Base-by-base conservation (phyloP, 2,329 filamentous ascomycete species). In the Aspergillus sclerotialis region DNA sequence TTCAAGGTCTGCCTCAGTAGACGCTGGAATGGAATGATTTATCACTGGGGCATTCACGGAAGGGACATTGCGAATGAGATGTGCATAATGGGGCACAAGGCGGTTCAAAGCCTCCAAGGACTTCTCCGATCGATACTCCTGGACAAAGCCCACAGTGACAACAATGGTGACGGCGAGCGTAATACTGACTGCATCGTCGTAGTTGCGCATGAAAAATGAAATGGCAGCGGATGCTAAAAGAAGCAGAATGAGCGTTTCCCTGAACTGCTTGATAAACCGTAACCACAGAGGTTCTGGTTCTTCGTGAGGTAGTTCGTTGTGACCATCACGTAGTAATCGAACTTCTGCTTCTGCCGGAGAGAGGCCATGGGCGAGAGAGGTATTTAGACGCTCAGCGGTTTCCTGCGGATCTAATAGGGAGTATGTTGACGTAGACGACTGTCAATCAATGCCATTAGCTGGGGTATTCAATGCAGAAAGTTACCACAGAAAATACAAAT, bases 71-170 rank as follows among this genome's bases (percentile, higher is more conserved):
- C 93, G 81, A 40, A 98, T 86, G n/a, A 96, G 71, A 64, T 98
- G 89, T 18, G 93, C 92, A 58, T 89, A 87, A 58, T 96, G 93
- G 17, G 92, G 93, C 0, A 98, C 90, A 16, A 98, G 69, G 50
- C 92, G 86, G 55, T 84, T 95, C 48, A 98, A 69, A 13, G 92
- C 92, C 62, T 98, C 92, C 46, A 98, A 79, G 3, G 90, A 96
- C 63, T 98, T 93, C 59, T 98, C 92, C 6, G 92, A 96, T 39
- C 92, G 76, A 60, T 98, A 98, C 64, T 98, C 92, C 58, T 98
- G 92, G 33, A 96, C 79, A 50, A 98, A 98, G 2, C 90, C 92
- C 27, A 98, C 92, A 0, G 83, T 84, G 15, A 98, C 89, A 5
- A 98, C 92, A 49, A 98, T 98, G 16, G 89, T 94, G 14, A 98